Conservation (phyloP, 2,329 filamentous ascomycete genomes). For the Lachnellula subtilissima region DNA sequence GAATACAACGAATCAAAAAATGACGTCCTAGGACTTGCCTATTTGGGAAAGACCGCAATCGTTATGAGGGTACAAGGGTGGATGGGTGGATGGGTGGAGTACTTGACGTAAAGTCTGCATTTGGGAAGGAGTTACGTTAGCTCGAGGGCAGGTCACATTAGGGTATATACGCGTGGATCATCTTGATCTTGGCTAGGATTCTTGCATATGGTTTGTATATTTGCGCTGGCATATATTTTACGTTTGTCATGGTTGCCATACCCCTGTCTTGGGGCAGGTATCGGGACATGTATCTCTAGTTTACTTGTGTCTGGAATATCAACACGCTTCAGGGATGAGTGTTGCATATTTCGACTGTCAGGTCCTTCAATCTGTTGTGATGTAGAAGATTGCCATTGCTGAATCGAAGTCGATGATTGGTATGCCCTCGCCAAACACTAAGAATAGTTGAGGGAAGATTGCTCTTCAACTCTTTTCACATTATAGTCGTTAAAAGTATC, state of each 20-base stretch:
- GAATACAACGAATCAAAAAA: not conserved
- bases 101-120: not conserved
- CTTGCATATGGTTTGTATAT: not conserved
- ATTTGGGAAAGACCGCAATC: not conserved
- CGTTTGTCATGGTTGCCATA: not conserved
- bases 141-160: no score
- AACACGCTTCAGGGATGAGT: not conserved
- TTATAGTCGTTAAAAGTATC: not conserved
- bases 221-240: not conserved
- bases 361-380: not conserved
- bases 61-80: conserved; percentile 1
- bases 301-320: not conserved
- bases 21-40: conserved; percentile 4
- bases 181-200: not conserved
- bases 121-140: conserved; percentile 2
- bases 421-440: no score
- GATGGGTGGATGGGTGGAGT: not conserved
- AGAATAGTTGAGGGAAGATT: no score
- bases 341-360: not conserved
- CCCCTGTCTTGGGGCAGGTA: not conserved
- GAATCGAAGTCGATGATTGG: no score
- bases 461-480: no score
- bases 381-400: no score
- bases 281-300: not conserved
- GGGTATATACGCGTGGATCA: not conserved